Base-by-base conservation (phyloP, 2,329 filamentous ascomycete genomes). In the Alternaria novae-zelandiae region DNA sequence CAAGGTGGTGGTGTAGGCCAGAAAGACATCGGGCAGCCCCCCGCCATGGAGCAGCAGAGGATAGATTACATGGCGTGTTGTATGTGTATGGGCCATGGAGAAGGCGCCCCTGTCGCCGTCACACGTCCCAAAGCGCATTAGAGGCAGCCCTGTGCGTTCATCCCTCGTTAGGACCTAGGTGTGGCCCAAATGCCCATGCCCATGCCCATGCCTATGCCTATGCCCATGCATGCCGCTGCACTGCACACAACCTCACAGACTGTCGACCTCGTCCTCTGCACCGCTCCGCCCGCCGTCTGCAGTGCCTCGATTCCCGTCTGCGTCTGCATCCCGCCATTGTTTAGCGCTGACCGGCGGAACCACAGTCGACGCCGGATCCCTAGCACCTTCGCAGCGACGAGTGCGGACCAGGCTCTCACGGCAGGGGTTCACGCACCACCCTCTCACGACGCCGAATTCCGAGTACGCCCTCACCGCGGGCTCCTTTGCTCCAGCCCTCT, bases 351-450 rank as follows among this genome's bases (percentile, higher is more conserved):
- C 59, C 50, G n/a, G 41, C 53, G 23, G 41, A 57, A 49, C 63
- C 64, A 63, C 68, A 63, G 61, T 67, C 59, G 61, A 53, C 44
- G 41, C 54, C 59, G 21, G n/a, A 17, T 21, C 46, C 32, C 32
- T 41, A 41, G 36, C 36, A 41, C 36, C 36, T 41, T 50, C 43
- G 54, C 69, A 65, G 65, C 72, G 63, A 66, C 49, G 49, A 63
- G 63, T 69, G 30, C 54, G 32, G 17, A 57, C 32, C 50, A 53
- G 46, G 45, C 66, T 60, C 64, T 67, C 57, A 62, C 67, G 47
- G 68, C 70, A 72, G 69, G 72, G 72, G 72, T 64, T 67, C 62
- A 64, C 54, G 54, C 57, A 45, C 57, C 54, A 55, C 45, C 28
- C 51, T 44, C 53, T 61, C 64, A 57, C 62, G 32, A 56, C 47